phyloP scores from a whole-genome alignment of 2,329 filamentous ascomycete species.

The Arthrinium phaeospermum region DNA sequence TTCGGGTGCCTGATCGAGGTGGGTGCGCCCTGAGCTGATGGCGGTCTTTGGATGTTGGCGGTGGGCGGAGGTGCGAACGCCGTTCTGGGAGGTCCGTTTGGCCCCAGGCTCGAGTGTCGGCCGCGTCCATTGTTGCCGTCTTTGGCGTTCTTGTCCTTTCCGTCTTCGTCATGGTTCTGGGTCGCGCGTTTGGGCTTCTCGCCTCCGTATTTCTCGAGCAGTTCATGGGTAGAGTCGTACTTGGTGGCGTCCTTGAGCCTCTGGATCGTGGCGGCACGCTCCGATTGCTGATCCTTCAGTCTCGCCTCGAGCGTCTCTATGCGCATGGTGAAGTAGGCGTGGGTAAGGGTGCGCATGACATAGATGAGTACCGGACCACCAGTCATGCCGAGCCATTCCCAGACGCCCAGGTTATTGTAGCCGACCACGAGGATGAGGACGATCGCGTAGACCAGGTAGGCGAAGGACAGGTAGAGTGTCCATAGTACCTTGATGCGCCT shows the following conservation, averaged over 20 bases:
- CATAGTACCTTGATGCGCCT: constrained; percentile 83
- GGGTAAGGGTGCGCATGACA: constrained; percentile 67
- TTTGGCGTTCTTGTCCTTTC: constrained; percentile 36
- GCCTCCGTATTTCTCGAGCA: constrained; percentile 93
- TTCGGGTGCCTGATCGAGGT: constrained; percentile 23
- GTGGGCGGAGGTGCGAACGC: constrained; percentile 64
- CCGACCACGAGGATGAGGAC: constrained; percentile 86
- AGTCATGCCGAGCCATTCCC: constrained; percentile 79
- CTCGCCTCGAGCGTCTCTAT: constrained; percentile 71
- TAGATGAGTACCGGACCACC: constrained; percentile 87
- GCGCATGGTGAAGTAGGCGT: constrained; percentile 80
- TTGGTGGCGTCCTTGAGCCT: constrained; percentile 94
- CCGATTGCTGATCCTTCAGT: constrained; percentile 76
- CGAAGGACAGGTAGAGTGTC: constrained; percentile 89
- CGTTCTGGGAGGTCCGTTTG: constrained; percentile 45
- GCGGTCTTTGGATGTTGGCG: constrained; percentile 62
- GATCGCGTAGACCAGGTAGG: constrained; percentile 85
- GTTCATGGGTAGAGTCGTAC: constrained; percentile 91
- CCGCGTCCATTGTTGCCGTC: constrained; percentile 31
- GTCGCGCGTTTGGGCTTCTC: constrained; percentile 34
- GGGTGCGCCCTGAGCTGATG: constrained; percentile 36
- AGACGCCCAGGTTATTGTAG: constrained; percentile 74
- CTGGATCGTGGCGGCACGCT: constrained; percentile 87
- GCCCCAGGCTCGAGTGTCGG: constrained; percentile 29
- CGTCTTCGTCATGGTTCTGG: constrained; percentile 30